Evolutionary conservation across 2,329 filamentous ascomycete species (phyloP), one percentile per base, ranked within the genome.

Genomic region (Elsinoe perseae): DNA sequence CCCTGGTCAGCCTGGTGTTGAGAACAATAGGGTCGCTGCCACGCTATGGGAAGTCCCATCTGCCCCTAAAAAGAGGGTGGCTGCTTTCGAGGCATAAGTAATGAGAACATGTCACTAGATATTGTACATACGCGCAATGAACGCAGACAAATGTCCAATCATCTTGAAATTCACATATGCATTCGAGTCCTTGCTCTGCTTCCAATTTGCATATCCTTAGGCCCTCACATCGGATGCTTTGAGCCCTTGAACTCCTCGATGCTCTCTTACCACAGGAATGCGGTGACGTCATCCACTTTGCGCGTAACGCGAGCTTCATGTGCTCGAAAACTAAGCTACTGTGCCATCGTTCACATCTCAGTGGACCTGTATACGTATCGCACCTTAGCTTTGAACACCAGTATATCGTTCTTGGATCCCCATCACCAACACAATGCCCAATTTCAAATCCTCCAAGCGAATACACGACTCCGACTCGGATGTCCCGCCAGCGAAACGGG

Each of bases 11-110:
- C 48, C 48, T 20, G 60, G 58, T 18, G 67, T 66, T 1, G 57
- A 58, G 58, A 56, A 64, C n/a, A 70, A 69, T 57, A 30, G 54
- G n/a, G 59, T 60, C 3, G 54, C 43, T n/a, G 57, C 57, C 1
- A 57, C 57, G 18, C 25, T 56, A 5, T 43, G 58, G n/a, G 52
- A 60, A 18, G 32, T 60, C 8, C 48, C 56, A 9, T 50, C 27
- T 3, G 32, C 54, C 27, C 43, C 54, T 12, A 44, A 32, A 25
- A 54, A 54, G 52, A 54, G 52, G 52, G 52, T 36, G 8, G 21
- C 52, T 54, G 34, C 16, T 10, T 54, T 54, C n/a, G 25, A 44
- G 28, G 52, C 52, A 54, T 54, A 54, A 12, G 16, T 50, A n/a
- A 20, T 32, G 16, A 34, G 14, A 18, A 10, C 8, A 38, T n/a